phyloP scores from a whole-genome alignment of 257 asterid species.

The Anisodus acutangulus region DNA sequence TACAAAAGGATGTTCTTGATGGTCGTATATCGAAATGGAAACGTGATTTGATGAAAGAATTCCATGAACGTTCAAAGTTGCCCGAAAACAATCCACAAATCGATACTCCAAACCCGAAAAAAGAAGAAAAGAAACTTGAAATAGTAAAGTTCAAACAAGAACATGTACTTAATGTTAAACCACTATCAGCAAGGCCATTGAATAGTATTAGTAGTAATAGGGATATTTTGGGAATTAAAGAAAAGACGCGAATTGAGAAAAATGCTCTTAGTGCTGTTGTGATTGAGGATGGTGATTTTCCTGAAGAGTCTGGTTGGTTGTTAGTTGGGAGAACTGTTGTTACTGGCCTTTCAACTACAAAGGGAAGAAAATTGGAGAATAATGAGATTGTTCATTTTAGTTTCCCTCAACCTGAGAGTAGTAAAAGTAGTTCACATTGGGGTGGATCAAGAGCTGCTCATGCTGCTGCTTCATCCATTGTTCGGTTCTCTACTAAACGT shows the following conservation, averaged over 20 bases:
- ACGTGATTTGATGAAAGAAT: background rate
- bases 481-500: constrained; percentile 81
- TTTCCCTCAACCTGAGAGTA: constrained; percentile 50
- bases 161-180: constrained; percentile 48
- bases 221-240: constrained; percentile 28
- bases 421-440: constrained; percentile 41
- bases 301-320: constrained; percentile 74
- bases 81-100: constrained; percentile 2
- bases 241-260: constrained; percentile 34
- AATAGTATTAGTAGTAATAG: constrained; percentile 4
- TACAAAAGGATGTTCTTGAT: background rate
- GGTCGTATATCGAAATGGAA: background rate
- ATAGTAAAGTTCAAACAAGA: constrained; percentile 34
- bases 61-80: constrained; percentile 38
- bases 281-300: constrained; percentile 82
- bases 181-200: constrained; percentile 50
- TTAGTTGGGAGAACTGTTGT: constrained; percentile 76
- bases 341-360: constrained; percentile 76
- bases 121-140: constrained; percentile 6
- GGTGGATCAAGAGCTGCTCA: constrained; percentile 51
- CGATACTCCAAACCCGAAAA: background rate
- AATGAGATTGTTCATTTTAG: constrained; percentile 83
- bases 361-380: constrained; percentile 73
- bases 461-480: constrained; percentile 51
- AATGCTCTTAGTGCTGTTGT: constrained; percentile 52